These are phyloP conservation scores for Coemansia sp. DNA, from an alignment of 371 early-diverging fungal genomes.

Conservation along the genomic window DNA sequence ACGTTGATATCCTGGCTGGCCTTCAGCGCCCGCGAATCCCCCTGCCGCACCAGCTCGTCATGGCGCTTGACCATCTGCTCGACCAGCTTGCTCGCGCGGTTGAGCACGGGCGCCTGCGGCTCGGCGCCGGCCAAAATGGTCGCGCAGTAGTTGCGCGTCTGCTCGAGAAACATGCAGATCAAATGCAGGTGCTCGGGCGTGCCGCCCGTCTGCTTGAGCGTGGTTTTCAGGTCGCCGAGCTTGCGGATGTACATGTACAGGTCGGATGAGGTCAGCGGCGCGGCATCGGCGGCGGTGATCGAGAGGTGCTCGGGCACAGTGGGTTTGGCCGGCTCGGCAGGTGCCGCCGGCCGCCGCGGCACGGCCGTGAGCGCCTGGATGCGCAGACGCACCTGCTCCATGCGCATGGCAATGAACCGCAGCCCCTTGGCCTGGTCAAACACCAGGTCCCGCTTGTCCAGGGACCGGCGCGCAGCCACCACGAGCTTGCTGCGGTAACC, in stretches of 20 bases:
- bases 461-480: background rate
- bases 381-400: background rate
- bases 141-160: conserved; percentile 4
- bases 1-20: conserved; percentile 1
- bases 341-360: background rate
- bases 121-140: background rate
- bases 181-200: background rate
- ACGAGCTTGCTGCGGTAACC: background rate
- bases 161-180: background rate
- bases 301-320: background rate
- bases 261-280: background rate
- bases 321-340: background rate
- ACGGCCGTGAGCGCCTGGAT: background rate
- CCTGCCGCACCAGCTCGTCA: background rate
- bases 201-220: background rate
- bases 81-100: background rate
- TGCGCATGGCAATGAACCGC: conserved; percentile 4
- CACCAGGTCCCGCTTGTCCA: background rate
- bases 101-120: background rate
- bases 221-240: background rate
- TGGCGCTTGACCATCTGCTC: background rate
- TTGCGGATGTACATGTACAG: background rate
- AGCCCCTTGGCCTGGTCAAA: background rate
- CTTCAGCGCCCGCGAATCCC: background rate
- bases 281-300: background rate